Conservation (phyloP, 1,284 basidiomycete species). For the Tylopilus sp. region DNA sequence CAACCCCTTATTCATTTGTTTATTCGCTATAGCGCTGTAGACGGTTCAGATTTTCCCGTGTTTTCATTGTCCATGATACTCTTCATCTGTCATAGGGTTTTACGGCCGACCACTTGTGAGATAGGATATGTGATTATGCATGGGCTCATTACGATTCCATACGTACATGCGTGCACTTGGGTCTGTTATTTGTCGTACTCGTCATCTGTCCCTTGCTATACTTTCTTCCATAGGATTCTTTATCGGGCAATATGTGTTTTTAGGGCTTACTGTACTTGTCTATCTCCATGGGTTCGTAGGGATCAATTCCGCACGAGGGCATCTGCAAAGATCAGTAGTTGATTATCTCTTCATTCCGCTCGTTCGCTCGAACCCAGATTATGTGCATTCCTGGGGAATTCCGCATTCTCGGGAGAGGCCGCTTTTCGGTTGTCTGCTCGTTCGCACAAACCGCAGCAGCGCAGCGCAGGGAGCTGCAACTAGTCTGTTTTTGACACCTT, state of each 20-base stretch:
- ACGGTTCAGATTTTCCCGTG: constrained; percentile 5
- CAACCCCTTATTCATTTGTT: constrained; percentile 5
- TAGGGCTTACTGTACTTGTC: background rate
- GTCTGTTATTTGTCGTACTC: constrained; percentile 7
- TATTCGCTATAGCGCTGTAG: constrained; percentile 20
- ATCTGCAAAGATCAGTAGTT: no score
- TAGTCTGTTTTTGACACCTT: no score
- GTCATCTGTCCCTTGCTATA: background rate
- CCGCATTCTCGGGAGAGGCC: no score
- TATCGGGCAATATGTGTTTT: constrained; percentile 18
- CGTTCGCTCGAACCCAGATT: no score
- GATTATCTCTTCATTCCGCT: no score
- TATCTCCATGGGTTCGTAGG: background rate
- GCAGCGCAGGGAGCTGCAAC: no score
- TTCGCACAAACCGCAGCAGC: no score
- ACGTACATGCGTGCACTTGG: constrained; percentile 9
- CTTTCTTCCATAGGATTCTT: background rate
- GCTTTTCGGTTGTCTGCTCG: no score
- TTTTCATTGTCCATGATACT: constrained; percentile 2
- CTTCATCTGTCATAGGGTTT: constrained; percentile 21
- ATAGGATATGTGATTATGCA: constrained; percentile 29
- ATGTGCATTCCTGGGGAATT: no score
- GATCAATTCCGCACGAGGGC: background rate
- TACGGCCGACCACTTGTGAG: constrained; percentile 11
- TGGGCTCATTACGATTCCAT: constrained; percentile 9